Evolutionary conservation across 768 basidiomycete genomes (phyloP).

Genomic region (Boletus speciosus): DNA sequence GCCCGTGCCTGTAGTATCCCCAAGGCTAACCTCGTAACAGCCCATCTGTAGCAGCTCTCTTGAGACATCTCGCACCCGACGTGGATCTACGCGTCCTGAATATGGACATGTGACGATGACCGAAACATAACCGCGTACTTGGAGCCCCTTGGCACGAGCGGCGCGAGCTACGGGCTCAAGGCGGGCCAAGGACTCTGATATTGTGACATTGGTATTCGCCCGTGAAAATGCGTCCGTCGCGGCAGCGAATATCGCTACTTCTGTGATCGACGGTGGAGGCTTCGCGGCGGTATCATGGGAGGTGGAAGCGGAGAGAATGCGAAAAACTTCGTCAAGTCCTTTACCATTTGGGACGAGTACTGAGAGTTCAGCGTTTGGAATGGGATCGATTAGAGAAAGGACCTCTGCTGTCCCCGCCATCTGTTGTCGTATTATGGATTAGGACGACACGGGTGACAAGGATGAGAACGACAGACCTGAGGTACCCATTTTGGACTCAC

Average conservation of each 20-base stretch:
- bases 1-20: constrained; percentile 89
- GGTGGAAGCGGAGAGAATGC: constrained; percentile 41
- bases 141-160: constrained; percentile 59
- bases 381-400: constrained; percentile 51
- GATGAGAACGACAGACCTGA: constrained; percentile 46
- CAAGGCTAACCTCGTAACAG: constrained; percentile 89
- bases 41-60: constrained; percentile 81
- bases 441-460: not conserved
- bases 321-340: constrained; percentile 66
- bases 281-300: constrained; percentile 26
- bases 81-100: constrained; percentile 69
- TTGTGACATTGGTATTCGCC: constrained; percentile 80
- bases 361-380: constrained; percentile 61
- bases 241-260: constrained; percentile 86
- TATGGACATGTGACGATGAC: constrained; percentile 84
- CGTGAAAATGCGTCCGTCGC: constrained; percentile 83
- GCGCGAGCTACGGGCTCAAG: constrained; percentile 58
- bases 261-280: constrained; percentile 59
- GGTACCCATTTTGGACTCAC: constrained; percentile 94
- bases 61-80: constrained; percentile 63
- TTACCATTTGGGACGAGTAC: constrained; percentile 81
- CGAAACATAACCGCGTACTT: constrained; percentile 83
- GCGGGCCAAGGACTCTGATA: constrained; percentile 64
- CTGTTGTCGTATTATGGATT: constrained; percentile 35
- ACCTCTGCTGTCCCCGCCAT: constrained; percentile 87